Base-by-base conservation (phyloP, 1,139 yeast species). In the Keqinozyma sinolaborantium region DNA sequence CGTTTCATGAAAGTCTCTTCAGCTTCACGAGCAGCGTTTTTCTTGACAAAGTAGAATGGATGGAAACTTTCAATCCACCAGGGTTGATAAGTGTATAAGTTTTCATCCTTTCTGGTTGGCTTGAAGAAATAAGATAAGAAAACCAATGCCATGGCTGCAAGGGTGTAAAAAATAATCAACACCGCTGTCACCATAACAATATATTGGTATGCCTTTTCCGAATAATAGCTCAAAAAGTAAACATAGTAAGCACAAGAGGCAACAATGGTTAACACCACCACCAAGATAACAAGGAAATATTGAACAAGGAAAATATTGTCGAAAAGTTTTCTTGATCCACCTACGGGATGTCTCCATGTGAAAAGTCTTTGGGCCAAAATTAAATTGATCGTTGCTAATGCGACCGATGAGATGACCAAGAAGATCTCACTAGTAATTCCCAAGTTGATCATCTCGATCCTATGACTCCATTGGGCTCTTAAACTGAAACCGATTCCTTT, bases 271-370 rank as follows among this genome's bases (percentile, higher is more conserved):
- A 63, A 45, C 14, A 48, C 63, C 29, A 64, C 44, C 26, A 64
- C 47, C 2, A 51, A 48, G 7, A 45, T 34, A 16, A 64, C 72
- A 25, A 61, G 41, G 3, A 34, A 44, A 42, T 65, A 64, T 34
- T 58, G 45, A 4, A 36, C 35, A 26, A 53, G 42, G 70, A 65
- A 64, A 31, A 55, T 38, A 30, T 47, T 36, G 60, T 64, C 61
- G 39, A 65, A 65, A 26, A 63, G 42, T 31, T 41, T 48, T 29
- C 70, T 44, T 12, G 65, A 55, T 36, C 72, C 72, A 32, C 71
- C 70, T 3, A 63, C 70, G 5, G 72, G 72, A 44, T 65, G 72
- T 46, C 72, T 53, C 71, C 71, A 65, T 1, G 70, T 64, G 42
- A 65, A 65, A 20, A 65, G 47, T 35, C 72, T 50, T 44, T 64